Conservation (phyloP, 495 filamentous ascomycete species). For the Neurospora sp. region DNA sequence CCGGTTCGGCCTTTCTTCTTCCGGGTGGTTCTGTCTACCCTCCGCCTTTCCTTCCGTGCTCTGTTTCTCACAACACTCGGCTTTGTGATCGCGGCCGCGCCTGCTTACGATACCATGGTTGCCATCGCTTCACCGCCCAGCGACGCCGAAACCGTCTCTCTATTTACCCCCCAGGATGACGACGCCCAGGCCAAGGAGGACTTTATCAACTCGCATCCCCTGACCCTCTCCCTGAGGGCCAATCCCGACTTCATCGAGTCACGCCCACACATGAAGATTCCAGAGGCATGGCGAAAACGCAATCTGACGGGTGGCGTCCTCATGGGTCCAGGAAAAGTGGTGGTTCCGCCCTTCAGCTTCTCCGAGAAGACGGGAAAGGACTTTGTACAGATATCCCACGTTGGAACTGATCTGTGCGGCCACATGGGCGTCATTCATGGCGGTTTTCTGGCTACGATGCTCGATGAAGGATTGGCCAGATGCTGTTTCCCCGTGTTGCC, state of each 20-base stretch:
- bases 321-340: constrained; percentile 61
- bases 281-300: constrained; percentile 49
- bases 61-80: constrained; percentile 39
- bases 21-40: constrained; percentile 9
- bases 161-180: constrained; percentile 55
- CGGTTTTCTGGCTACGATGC: constrained; percentile 77
- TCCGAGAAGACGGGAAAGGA: constrained; percentile 58
- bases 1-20: constrained; percentile 9
- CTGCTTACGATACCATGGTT: constrained; percentile 33
- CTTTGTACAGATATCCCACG: constrained; percentile 64
- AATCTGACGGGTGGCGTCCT: constrained; percentile 80
- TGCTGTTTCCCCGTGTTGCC: constrained; percentile 89
- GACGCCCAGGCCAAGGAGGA: constrained; percentile 53
- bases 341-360: constrained; percentile 75
- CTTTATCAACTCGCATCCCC: constrained; percentile 64
- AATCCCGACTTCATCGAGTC: constrained; percentile 62
- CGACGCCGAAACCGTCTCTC: constrained; percentile 60
- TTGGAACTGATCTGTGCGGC: constrained; percentile 76
- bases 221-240: constrained; percentile 53
- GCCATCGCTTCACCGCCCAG: constrained; percentile 44
- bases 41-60: constrained; percentile 21
- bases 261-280: constrained; percentile 81
- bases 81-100: constrained; percentile 43
- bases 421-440: constrained; percentile 91
- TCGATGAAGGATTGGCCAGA: constrained; percentile 84